Base-by-base conservation (phyloP, 257 asterid species). In the Solanum piurae region DNA sequence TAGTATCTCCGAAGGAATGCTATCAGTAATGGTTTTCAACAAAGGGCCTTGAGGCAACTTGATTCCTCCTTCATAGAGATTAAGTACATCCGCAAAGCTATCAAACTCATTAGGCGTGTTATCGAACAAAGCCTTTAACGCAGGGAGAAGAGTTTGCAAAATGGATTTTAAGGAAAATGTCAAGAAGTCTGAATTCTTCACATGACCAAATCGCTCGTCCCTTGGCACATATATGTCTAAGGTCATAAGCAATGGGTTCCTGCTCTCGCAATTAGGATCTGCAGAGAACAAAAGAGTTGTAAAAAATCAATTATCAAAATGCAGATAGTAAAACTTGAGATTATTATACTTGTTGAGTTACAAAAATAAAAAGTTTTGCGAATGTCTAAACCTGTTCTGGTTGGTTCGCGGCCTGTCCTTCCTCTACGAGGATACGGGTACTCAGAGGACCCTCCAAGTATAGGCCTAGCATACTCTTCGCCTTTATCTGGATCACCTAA, bases 1-100 rank as follows among this genome's bases (percentile, higher is more conserved):
- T 84, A 94, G 91, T 89, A 90, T 89, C 83, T 95, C 94, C 18
- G 89, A 40, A 33, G 99, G 95, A 55, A 95, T 91, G 83, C 77
- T 87, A 2, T 95, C 89, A 33, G 90, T 91, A 46, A 93, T 88
- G 85, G 83, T 89, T 71, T 94, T 89, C 69, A 90, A 62, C 83
- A 90, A 55, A 86, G 93, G 85, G 62, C 12, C 88, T 89, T 14
- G 60, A 16, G 95, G 76, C 76, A 69, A 69, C 76, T 86, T 0
- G 97, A 94, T 29, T 29, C 38, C 76, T 69, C 76, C 76, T 69
- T 69, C 76, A 69, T 69, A 69, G n/a, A 69, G 76, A 29, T 29
- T 29, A 69, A 69, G 76, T 29, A 69, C 76, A 29, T 69, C 76
- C 76, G 34, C 38, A 69, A 69, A 29, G 76, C 38, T 69, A 29